Base-by-base conservation (phyloP, 2,329 filamentous ascomycete species). In the Curvularia eragrostidis region DNA sequence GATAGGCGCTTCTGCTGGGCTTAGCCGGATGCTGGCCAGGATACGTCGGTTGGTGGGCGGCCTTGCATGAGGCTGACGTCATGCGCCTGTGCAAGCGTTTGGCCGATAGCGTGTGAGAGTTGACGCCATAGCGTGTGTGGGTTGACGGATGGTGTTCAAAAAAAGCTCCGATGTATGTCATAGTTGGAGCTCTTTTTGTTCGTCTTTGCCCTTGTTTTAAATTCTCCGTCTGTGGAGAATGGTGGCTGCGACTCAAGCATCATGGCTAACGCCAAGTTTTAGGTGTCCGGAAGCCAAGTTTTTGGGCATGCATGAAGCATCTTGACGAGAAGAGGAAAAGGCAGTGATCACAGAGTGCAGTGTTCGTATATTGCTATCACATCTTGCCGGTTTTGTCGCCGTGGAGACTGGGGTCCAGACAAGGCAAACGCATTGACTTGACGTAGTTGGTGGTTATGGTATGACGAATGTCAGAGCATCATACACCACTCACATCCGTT, bases 241-340 rank as follows among this genome's bases (percentile, higher is more conserved):
- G 19, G 19, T 39, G 13, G 43, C 42, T 36, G 24, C 21, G 44
- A 28, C 7, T 26, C 41, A 47, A 30, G 48, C 54, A 52, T 13
- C 41, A 34, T 24, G 41, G 26, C 15, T 44, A 34, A 39, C 43
- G 57, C 57, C 57, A 59, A 59, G 57, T 59, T 56, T 42, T 30
- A 57, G 57, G 39, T 42, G 43, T 39, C 57, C 54, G 57, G 34
- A 53, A 60, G 58, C 58, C 58, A 60, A 60, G 58, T 58, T 57
- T 57, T 49, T 19, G 19, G n/a, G 18, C 26, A 32, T 21, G 26
- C 24, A 30, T 47, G 43, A 46, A 52, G 15, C 8, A 24, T 34
- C 24, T 12, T 24, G 41, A 15, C 13, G 3, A 23, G 23, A 43
- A 9, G 18, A 10, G 21, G 12, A 36, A 36, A 36, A 12, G 32